phyloP scores from a whole-genome alignment of 192 early-diverging fungal genomes.

The Pilaira anomala region DNA sequence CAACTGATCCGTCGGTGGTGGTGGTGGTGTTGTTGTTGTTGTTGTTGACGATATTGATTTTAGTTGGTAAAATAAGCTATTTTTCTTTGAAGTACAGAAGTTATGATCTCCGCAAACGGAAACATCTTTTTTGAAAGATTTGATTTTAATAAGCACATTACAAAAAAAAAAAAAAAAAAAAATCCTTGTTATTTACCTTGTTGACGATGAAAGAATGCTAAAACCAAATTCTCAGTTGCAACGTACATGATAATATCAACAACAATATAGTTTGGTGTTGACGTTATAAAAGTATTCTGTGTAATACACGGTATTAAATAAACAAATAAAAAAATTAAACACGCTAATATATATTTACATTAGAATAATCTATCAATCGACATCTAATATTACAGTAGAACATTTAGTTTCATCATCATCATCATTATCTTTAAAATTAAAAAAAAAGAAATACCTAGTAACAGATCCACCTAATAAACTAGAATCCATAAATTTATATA shows the following conservation, averaged over 20 bases:
- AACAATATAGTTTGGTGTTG: slow-evolving; percentile 11
- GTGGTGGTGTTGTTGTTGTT: too few species aligned
- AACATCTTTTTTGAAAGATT: too few species aligned
- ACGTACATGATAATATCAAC: slow-evolving; percentile 38
- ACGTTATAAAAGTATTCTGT: too few species aligned
- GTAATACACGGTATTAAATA: too few species aligned
- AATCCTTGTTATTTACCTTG: too few species aligned
- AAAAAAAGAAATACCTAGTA: slow-evolving; percentile 14
- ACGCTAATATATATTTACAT: slow-evolving; percentile 4
- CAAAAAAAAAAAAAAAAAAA: too few species aligned
- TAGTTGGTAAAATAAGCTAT: not conserved
- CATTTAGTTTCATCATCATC: too few species aligned
- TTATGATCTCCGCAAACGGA: slow-evolving; percentile 11
- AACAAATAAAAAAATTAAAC: not conserved
- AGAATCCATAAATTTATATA: slow-evolving; percentile 19
- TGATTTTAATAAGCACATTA: too few species aligned
- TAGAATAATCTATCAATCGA: slow-evolving; percentile 14
- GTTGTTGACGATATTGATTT: not conserved
- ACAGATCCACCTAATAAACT: slow-evolving; percentile 19
- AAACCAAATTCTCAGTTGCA: slow-evolving; percentile 23
- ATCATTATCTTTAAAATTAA: not conserved
- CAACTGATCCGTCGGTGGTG: too few species aligned
- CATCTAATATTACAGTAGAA: slow-evolving; percentile 13
- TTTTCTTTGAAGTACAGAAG: not conserved
- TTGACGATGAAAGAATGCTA: slow-evolving; percentile 27